Evolutionary conservation across 768 basidiomycete genomes (phyloP), one percentile per base, ranked within the genome.

Genomic region (Tricholoma bakamatsutake): DNA sequence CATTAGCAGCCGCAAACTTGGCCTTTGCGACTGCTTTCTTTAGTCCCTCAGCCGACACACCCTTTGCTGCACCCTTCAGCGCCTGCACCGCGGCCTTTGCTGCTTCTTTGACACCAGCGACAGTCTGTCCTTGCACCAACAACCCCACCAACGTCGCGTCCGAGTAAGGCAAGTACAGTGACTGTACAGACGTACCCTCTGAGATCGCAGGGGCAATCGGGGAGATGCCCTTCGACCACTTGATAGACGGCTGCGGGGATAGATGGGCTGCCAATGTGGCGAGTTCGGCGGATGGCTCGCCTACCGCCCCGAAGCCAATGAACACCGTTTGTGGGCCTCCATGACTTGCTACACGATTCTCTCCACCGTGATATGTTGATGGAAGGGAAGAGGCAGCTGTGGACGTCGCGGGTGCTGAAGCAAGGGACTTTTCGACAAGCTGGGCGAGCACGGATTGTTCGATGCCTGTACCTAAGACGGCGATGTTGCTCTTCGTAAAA

Each of bases 91-190:
- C 85, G n/a, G 75, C 76, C 70, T 83, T 83, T 15, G 80, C 82
- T 18, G 85, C 90, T 55, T 84, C 80, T 61, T 78, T 83, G 46
- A 92, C 85, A 52, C 76, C 81, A 43, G 78, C 76, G 1, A 79
- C 67, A 21, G 85, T 87, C 35, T 76, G 68, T 5, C 84, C 92
- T 66, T 90, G 84, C 34, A 98, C 75, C 52, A 92, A 71, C 55
- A 97, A 71, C 56, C 94, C 94, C 57, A 96, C 84, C 50, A 99
- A 79, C 6, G 88, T 77, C 3, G 93, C 95, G 67, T 98, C 96
- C 13, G 93, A 91, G 75, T 98, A 98, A 12, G 89, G 86, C 11
- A 94, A 76, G 66, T 90, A 82, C 52, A 97, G 83, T 10, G 87
- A 71, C 67, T 87, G 79, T 54, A 88, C 88, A 24, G 80, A 80